These are phyloP conservation scores for Colletotrichum zoysiae DNA, from an alignment of 2,329 filamentous ascomycete genomes.

Conservation along the genomic window DNA sequence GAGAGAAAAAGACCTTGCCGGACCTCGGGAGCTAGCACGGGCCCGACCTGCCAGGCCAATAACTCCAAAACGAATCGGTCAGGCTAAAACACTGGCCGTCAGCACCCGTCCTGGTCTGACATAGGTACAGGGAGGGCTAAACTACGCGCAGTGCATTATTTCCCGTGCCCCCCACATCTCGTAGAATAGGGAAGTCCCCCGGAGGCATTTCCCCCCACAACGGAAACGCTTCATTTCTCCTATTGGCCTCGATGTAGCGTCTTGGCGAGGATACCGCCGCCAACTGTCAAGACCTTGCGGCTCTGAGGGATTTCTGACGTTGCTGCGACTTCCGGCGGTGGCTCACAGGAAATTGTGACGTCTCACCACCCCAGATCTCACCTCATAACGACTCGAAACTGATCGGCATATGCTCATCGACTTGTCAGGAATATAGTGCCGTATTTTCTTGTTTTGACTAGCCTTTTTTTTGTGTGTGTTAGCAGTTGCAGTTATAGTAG, in stretches of 20 bases:
- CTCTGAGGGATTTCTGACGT: slow-evolving; percentile 35
- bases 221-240: slow-evolving; percentile 27
- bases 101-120: background rate
- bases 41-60: background rate
- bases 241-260: slow-evolving; percentile 8
- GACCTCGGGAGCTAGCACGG: background rate
- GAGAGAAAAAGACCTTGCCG: background rate
- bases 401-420: slow-evolving; percentile 6
- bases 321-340: slow-evolving; percentile 34
- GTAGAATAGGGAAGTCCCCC: slow-evolving; percentile 15
- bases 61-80: background rate
- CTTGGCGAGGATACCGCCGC: slow-evolving; percentile 7
- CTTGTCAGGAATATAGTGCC: background rate
- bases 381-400: slow-evolving; percentile 16
- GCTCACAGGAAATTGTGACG: slow-evolving; percentile 10
- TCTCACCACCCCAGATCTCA: background rate
- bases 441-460: background rate
- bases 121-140: background rate
- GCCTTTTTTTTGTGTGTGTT: background rate
- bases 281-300: slow-evolving; percentile 14
- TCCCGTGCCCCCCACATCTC: slow-evolving; percentile 16
- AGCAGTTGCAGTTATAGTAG: background rate
- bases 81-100: slow-evolving; percentile 28
- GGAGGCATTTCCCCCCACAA: background rate
- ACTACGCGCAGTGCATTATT: background rate